Evolutionary conservation across 495 filamentous ascomycete species (phyloP).

Genomic region (Penicillium lagena): DNA sequence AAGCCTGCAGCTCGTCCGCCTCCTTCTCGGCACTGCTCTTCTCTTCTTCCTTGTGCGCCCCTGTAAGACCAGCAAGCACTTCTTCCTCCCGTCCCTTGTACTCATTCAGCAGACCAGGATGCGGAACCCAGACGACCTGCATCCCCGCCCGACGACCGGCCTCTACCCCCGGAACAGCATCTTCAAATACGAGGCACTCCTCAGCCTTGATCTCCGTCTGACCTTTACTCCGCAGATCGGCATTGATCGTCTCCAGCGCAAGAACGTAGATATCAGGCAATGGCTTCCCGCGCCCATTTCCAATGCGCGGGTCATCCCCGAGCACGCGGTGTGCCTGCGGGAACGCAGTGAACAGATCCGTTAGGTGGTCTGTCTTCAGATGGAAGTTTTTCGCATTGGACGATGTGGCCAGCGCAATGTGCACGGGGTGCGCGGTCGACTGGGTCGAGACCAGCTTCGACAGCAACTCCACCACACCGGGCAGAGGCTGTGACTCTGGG

Average conservation of each 20-base stretch:
- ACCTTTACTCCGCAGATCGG: conserved; percentile 48
- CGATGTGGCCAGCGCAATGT: conserved; percentile 85
- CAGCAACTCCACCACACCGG: conserved; percentile 70
- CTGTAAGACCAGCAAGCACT: conserved; percentile 79
- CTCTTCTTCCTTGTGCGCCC: conserved; percentile 54
- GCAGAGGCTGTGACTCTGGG: conserved; percentile 64
- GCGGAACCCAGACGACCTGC: conserved; percentile 90
- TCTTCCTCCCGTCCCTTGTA: conserved; percentile 70
- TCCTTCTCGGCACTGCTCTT: conserved; percentile 38
- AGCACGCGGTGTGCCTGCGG: conserved; percentile 60
- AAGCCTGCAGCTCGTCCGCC: conserved; percentile 34
- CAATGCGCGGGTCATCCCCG: conserved; percentile 82
- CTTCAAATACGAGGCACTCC: conserved; percentile 96
- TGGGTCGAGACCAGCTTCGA: conserved; percentile 36
- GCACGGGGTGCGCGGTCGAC: conserved; percentile 44
- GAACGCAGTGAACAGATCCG: conserved; percentile 69
- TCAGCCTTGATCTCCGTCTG: conserved; percentile 67
- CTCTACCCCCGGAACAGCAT: conserved; percentile 88
- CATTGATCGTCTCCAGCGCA: conserved; percentile 81
- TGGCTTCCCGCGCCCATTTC: conserved; percentile 78
- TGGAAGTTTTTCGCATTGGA: conserved; percentile 63
- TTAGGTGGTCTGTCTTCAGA: conserved; percentile 73
- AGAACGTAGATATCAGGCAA: conserved; percentile 92
- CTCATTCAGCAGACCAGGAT: conserved; percentile 69
- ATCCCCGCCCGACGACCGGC: conserved; percentile 87